Base-by-base conservation (phyloP, 768 basidiomycete species). In the Psilocybe cyanescens region DNA sequence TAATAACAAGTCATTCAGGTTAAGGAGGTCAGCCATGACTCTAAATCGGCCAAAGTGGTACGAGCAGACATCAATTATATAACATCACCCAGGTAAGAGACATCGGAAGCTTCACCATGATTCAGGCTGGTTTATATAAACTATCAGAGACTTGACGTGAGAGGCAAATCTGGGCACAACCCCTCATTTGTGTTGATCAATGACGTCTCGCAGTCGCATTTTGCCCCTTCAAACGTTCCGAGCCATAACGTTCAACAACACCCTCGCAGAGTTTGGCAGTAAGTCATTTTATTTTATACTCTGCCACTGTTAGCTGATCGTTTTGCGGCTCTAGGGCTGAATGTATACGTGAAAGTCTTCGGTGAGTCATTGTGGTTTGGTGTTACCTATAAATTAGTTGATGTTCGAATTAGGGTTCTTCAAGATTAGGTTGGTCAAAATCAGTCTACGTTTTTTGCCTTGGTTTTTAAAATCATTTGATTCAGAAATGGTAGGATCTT, bases 11-110 rank as follows among this genome's bases (percentile, higher is more conserved):
- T 24, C 24, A 39, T 12, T 33, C 61, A 92, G 91, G 83, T 94
- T 59, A 85, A 83, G 70, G 90, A 94, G 72, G 81, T 96, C 56
- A 90, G 84, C 65, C 95, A 96, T 67, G 93, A 95, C 68, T 73
- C 82, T 3, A 89, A 84, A 70, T 77, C 87, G 55, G 94, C 91
- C 1, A 88, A 82, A 70, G 82, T 94, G 16, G 69, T 87, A 4
- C 81, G 84, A 54, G 83, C 87, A n/a, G 89, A 94, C 62, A 89
- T 95, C 62, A 92, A 90, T 63, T 96, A 92, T 86, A 85, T 86
- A 55, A 97, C 95, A 9, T 83, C 81, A 33, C 89, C 88, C 28
- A 82, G 87, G 89, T 86, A 59, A 53, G 74, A 64, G 31, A 29
- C 11, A 8, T 45, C 29, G 17, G 48, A 29, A n/a, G 35, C 8